Base-by-base conservation (phyloP, 805 yeast genomes). In the Cyberlindnera suaveolens region DNA sequence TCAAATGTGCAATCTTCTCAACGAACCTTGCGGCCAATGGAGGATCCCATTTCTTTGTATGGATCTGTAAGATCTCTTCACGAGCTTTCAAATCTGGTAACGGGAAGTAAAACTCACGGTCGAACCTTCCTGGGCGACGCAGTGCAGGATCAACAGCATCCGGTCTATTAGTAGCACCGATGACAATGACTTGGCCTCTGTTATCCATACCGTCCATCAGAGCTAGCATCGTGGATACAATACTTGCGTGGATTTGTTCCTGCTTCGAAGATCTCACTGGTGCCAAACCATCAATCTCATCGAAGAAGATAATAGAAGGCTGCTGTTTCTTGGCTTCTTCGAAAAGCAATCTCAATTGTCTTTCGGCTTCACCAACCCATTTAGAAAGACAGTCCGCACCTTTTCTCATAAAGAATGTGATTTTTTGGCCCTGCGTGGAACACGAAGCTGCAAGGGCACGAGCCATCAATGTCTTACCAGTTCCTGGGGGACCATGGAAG, bases 121-220 rank as follows among this genome's bases (percentile, higher is more conserved):
- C 99, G 57, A 93, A 93, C 62, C 99, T 75, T 1, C 99, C 99
- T 0, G 99, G 99, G 55, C 99, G 76, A 58, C 99, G 76, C 45
- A 93, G 71, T 0, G 99, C 99, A 1, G 99, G 97, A 64, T 93
- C 99, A n/a, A 93, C 86, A 0, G 97, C 85, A 65, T 93, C 98
- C 0, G 99, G 99, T 58, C 99, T 72, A 65, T 93, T 93, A 0
- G 99, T 93, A 1, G 99, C 99, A 46, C 99, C 99, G 53, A 93
- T 90, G 3, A 93, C 96, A 50, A 93, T 91, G 16, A 93, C 98
- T 61, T 93, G 98, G 7, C 99, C 99, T 61, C 98, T 78, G 53
- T 89, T 89, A 61, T 91, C 98, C 98, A 93, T 93, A 55, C 99
- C 99, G 63, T 93, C 99, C 99, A 93, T 93, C 41, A 93, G 68